Conservation (phyloP, 441 rosid species). For the Sinapis alba region DNA sequence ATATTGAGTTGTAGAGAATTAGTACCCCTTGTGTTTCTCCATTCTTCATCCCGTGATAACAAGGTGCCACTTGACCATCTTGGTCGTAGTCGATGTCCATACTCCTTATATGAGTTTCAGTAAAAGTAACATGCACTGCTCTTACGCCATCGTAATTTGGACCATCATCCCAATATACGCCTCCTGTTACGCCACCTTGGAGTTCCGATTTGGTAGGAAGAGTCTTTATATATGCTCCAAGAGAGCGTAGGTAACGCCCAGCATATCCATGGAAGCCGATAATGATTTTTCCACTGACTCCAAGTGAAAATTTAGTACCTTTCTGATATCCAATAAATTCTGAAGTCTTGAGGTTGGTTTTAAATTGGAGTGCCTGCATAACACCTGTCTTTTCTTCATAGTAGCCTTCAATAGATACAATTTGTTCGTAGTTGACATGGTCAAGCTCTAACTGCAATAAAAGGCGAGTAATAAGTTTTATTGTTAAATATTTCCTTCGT, state of each 20-base stretch:
- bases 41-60: conserved; percentile 7
- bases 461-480: background rate
- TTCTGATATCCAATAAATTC: conserved; percentile 10
- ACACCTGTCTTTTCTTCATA: background rate
- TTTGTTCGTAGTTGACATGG: background rate
- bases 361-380: conserved; percentile 19
- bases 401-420: conserved; percentile 14
- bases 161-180: conserved; percentile 12
- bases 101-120: conserved; percentile 7
- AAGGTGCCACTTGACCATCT: background rate
- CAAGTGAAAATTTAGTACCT: conserved; percentile 9
- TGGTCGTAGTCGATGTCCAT: conserved; percentile 16
- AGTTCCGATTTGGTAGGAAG: background rate
- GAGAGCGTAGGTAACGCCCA: background rate
- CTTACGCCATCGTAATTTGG: conserved; percentile 8
- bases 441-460: conserved; percentile 21
- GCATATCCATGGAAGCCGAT: conserved; percentile 20
- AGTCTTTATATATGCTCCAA: conserved; percentile 21
- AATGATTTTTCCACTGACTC: background rate
- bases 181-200: conserved; percentile 10
- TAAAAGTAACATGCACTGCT: background rate
- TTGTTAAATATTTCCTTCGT: background rate
- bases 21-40: conserved; percentile 18
- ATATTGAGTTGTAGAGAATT: background rate
- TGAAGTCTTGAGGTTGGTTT: conserved; percentile 17